A percentile compares a stretch with the other conserved stretches of the same genome.
phyloP scores from a whole-genome alignment of 768 basidiomycete genomes.

The Kwoniella europaea region DNA sequence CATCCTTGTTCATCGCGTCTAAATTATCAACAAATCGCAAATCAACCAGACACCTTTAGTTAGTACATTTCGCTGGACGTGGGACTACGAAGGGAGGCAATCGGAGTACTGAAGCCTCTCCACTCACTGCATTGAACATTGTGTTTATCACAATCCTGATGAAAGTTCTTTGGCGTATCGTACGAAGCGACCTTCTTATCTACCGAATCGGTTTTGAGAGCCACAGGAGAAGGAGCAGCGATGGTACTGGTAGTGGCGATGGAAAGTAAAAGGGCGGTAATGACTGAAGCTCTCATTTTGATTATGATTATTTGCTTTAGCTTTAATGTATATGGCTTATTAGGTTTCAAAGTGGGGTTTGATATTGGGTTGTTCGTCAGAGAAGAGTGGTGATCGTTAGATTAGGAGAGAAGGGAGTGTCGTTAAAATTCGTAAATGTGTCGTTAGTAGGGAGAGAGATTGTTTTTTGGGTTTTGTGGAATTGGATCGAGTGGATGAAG shows the following conservation, averaged over 20 bases:
- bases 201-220: constrained; percentile 6
- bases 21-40: not conserved
- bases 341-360: no score
- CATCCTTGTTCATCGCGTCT: constrained; percentile 23
- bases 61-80: not conserved
- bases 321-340: not conserved
- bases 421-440: constrained; percentile 8
- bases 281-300: constrained; percentile 22
- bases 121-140: constrained; percentile 29
- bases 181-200: constrained; percentile 20
- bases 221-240: constrained; percentile 6
- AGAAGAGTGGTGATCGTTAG: constrained; percentile 18
- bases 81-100: not conserved
- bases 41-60: not conserved
- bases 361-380: constrained; percentile 1
- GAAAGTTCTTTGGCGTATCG: constrained; percentile 28
- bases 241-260: not conserved
- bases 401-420: not conserved
- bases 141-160: constrained; percentile 27
- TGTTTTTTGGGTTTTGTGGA: not conserved
- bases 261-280: constrained; percentile 19
- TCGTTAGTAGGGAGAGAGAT: constrained; percentile 3
- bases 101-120: no score
- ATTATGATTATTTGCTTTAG: not conserved
- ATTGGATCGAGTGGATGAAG: constrained; percentile 10